phyloP scores from a whole-genome alignment of 305 asterid genomes.

The Solanum hybrid region DNA sequence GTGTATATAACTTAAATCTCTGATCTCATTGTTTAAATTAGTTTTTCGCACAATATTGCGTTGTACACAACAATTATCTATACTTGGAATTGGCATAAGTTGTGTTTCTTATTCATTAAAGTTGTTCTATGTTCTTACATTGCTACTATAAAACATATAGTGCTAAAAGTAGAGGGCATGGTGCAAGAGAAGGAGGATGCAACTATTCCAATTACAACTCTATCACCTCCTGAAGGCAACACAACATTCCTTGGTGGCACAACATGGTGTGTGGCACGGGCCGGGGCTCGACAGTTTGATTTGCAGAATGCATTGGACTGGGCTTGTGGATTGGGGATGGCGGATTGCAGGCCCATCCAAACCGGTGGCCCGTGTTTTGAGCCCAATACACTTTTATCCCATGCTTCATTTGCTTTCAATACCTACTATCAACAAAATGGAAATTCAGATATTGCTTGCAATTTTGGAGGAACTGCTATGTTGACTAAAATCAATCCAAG shows the following conservation, averaged over 20 bases:
- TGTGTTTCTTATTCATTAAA: neutral
- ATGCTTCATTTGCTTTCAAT: constrained; percentile 79
- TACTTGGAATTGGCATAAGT: neutral
- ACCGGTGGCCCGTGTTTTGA: constrained; percentile 56
- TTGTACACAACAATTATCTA: neutral
- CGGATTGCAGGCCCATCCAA: constrained; percentile 53
- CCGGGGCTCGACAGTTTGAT: constrained; percentile 38
- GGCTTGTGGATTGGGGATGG: constrained; percentile 66
- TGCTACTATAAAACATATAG: neutral
- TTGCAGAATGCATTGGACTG: constrained; percentile 68
- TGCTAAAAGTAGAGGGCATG: constrained; percentile 2
- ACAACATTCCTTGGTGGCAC: constrained; percentile 68
- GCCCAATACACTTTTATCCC: constrained; percentile 51
- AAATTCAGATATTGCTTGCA: constrained; percentile 62
- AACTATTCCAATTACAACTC: constrained; percentile 23
- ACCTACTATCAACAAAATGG: constrained; percentile 75
- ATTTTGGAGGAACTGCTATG: constrained; percentile 72
- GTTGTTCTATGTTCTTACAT: neutral
- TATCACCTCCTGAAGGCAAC: constrained; percentile 66
- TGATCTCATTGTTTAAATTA: neutral
- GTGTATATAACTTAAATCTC: neutral
- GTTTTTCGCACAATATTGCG: neutral
- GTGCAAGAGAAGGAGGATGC: constrained; percentile 52
- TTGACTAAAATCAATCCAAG: constrained; percentile 54
- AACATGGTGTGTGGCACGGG: constrained; percentile 70